Evolutionary conservation across 129 eudicot genomes (phyloP).

Genomic region (Heracleum sosnowskyi): DNA sequence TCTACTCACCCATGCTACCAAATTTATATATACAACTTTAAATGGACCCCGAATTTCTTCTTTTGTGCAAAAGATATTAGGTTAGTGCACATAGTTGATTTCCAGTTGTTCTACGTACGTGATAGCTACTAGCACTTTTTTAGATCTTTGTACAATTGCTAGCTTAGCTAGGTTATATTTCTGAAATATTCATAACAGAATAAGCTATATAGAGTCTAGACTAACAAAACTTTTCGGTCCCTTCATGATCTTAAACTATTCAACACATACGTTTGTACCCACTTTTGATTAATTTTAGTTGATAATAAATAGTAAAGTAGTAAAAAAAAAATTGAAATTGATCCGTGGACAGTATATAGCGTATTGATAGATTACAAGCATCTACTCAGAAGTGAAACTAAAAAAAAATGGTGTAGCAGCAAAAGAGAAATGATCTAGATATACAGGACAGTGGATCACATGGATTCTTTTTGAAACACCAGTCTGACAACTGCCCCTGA

Average conservation of each 20-base stretch:
- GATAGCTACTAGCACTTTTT: background rate
- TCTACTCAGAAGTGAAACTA: background rate
- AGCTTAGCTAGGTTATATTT: background rate
- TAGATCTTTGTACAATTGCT: background rate
- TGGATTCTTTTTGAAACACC: constrained; percentile 14
- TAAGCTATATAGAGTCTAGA: too few species aligned
- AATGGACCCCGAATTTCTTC: background rate
- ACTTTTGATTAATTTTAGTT: too few species aligned
- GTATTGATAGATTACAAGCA: background rate
- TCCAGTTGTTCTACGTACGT: background rate
- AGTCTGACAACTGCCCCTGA: background rate
- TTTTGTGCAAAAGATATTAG: background rate
- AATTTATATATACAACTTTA: background rate
- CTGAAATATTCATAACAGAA: too few species aligned
- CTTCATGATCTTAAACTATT: too few species aligned
- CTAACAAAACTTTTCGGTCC: too few species aligned
- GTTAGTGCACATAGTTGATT: background rate
- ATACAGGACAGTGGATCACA: constrained; percentile 12
- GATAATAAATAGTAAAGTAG: too few species aligned
- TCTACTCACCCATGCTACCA: background rate
- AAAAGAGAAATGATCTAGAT: constrained; percentile 1
- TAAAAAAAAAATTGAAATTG: too few species aligned
- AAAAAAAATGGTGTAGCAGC: background rate
- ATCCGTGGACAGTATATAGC: too few species aligned
- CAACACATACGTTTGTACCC: too few species aligned